A percentile compares a stretch with the other conserved stretches of the same genome.
phyloP scores from a whole-genome alignment of 2,329 filamentous ascomycete species.

The Verticillium zaregamsianum region DNA sequence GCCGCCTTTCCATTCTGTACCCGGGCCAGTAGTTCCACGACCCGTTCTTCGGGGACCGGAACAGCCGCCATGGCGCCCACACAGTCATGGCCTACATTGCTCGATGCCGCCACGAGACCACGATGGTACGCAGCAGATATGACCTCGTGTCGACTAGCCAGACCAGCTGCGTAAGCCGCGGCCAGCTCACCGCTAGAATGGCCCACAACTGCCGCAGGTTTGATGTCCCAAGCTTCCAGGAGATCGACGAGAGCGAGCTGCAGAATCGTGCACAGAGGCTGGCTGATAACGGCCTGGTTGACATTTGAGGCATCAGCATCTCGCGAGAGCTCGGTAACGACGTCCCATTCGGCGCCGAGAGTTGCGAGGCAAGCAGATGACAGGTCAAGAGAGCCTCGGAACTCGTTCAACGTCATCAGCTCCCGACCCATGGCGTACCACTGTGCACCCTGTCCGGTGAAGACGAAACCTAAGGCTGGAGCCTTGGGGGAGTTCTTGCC shows the following conservation, averaged over 20 bases:
- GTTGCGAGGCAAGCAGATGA: neutral
- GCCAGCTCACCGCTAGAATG: constrained; percentile 35
- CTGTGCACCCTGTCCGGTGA: constrained; percentile 16
- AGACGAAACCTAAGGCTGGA: constrained; percentile 10
- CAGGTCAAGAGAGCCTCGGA: neutral
- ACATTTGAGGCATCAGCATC: constrained; percentile 14
- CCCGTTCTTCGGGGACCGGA: neutral
- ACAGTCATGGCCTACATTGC: neutral
- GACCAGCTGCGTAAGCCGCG: constrained; percentile 25
- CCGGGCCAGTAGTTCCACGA: neutral
- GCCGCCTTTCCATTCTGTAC: constrained; percentile 6
- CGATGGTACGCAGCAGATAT: neutral
- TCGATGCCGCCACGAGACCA: neutral
- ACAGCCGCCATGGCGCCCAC: neutral
- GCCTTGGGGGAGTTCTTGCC: neutral
- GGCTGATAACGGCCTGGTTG: constrained; percentile 14
- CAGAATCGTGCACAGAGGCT: constrained; percentile 37
- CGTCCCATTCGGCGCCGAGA: neutral
- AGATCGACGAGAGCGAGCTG: constrained; percentile 37
- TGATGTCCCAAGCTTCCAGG: constrained; percentile 22
- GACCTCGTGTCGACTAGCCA: neutral
- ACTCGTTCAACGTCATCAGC: neutral
- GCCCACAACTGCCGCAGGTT: constrained; percentile 24
- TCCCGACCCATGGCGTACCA: constrained; percentile 13
- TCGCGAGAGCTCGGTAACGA: constrained; percentile 1